Evolutionary conservation across 1,139 yeast genomes (phyloP), one percentile per base, ranked within the genome.

Genomic region (Neolecta irregularis): DNA sequence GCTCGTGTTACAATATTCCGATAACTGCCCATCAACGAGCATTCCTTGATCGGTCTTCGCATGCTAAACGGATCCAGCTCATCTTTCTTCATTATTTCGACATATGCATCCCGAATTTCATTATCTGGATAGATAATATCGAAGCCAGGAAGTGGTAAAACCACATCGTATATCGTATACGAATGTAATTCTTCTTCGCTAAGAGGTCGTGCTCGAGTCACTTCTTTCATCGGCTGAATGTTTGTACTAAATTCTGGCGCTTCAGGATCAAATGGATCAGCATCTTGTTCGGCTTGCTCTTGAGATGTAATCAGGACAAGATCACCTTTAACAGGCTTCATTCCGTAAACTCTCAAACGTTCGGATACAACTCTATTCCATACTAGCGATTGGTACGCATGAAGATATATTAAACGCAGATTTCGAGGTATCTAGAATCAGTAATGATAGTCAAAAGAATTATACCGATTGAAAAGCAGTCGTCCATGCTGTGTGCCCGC

Each of bases 301-400:
- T 30, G 35, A 6, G 25, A 32, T 4, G 33, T 29, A 17, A 30
- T 32, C 16, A 74, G 52, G 2, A 85, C 81, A 46, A 91, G 63
- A 53, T 91, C 99, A 17, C 98, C 99, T 30, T 62, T 75, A 37
- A 77, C 74, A 19, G 78, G 70, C 22, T 65, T 56, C 43, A 70
- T 51, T 1, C 96, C 96, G 56, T 66, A 75, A 39, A 73, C 53
- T 47, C 69, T 72, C 36, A 83, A 62, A 52, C 98, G 67, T 47
- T 69, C 71, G 38, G 92, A 76, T 1, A 85, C 91, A 16, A 76
- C 93, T 40, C 65, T 54, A 51, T 91, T 91, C 99, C 98, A 91
- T 29, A 91, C 69, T 49, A 75, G 88, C 43, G 95, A 81, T 57
- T 91, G 98, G 53, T 91, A 91, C 2, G 98, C 93, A 57, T 91